Base-by-base conservation (phyloP, 106 monocot species). In the Agapanthus africanus region DNA sequence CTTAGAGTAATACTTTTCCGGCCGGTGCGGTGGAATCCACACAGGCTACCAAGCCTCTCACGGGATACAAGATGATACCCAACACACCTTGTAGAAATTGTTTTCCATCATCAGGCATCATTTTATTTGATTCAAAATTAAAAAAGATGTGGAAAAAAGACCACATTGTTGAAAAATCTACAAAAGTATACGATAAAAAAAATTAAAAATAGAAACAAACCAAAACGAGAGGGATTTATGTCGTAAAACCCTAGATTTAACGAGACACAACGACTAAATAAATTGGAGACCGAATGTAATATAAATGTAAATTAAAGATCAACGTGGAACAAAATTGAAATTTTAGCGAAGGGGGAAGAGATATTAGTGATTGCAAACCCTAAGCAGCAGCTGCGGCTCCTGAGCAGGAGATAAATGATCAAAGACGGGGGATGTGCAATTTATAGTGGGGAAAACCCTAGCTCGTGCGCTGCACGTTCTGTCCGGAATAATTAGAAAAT, bases 41-140 rank as follows among this genome's bases (percentile, higher is more conserved):
- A n/a, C n/a, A n/a, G n/a, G n/a, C n/a, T n/a, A n/a, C n/a, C n/a
- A n/a, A n/a, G n/a, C n/a, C n/a, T n/a, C n/a, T n/a, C n/a, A n/a
- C n/a, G n/a, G n/a, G n/a, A n/a, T n/a, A n/a, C n/a, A n/a, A 61
- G n/a, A 46, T 61, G 42, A 61, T 46, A 34, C 60, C 71, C 42
- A 59, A 11, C 4, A 62, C 32, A 31, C 32, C n/a, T 33, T 72
- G 61, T 30, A 59, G 22, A 70, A 28, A 31, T 16, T 41, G 71
- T 22, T 72, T 62, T 72, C 71, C 71, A 72, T 72, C 60, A 72
- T 62, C 27, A 47, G 71, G 62, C 61, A 42, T 41, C 39, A 21
- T 10, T 69, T 31, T 74, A 78, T 70, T 78, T 36, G 35, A 57
- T 57, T 28, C 44, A 50, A 10, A 49, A 47, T 28, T 18, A 27